Conservation (phyloP, 2,329 filamentous ascomycete species). For the Fusarium aywerte region DNA sequence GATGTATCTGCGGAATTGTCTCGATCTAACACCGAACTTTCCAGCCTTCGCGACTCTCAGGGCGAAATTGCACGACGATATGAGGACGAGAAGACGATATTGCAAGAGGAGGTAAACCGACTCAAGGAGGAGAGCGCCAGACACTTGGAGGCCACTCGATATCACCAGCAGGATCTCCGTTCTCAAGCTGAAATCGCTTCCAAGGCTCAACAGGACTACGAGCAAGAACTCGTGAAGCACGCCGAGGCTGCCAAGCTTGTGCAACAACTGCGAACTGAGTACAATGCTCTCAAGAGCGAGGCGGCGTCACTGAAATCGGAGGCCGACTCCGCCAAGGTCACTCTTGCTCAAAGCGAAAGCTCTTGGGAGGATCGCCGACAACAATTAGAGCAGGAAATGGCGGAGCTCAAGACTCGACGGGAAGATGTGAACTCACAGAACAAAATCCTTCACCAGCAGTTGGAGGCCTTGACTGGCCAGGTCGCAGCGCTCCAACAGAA, state of each 20-base stretch:
- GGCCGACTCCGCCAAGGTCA: conserved; percentile 84
- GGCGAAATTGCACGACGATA: conserved; percentile 76
- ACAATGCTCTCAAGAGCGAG: conserved; percentile 84
- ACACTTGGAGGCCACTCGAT: conserved; percentile 80
- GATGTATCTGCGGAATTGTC: conserved; percentile 86
- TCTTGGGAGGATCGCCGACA: conserved; percentile 88
- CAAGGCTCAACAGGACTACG: conserved; percentile 94
- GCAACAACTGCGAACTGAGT: conserved; percentile 80
- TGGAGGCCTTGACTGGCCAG: conserved; percentile 84
- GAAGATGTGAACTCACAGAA: conserved; percentile 92
- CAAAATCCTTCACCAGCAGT: conserved; percentile 86
- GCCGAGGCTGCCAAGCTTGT: conserved; percentile 91
- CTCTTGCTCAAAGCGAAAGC: conserved; percentile 81
- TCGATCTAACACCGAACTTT: conserved; percentile 84
- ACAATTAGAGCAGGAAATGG: conserved; percentile 84
- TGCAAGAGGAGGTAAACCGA: conserved; percentile 82
- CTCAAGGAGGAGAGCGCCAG: conserved; percentile 87
- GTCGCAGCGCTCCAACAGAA: conserved; percentile 83
- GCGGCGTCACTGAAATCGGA: conserved; percentile 80
- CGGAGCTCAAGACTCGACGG: conserved; percentile 79
- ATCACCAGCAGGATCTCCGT: conserved; percentile 90
- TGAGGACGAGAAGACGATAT: conserved; percentile 82
- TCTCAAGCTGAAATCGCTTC: conserved; percentile 93
- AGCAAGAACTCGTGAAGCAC: conserved; percentile 93
- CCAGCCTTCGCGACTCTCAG: conserved; percentile 81